Base-by-base conservation (phyloP, 164 flowering plant genomes). In the Tinospora cordifolia region DNA sequence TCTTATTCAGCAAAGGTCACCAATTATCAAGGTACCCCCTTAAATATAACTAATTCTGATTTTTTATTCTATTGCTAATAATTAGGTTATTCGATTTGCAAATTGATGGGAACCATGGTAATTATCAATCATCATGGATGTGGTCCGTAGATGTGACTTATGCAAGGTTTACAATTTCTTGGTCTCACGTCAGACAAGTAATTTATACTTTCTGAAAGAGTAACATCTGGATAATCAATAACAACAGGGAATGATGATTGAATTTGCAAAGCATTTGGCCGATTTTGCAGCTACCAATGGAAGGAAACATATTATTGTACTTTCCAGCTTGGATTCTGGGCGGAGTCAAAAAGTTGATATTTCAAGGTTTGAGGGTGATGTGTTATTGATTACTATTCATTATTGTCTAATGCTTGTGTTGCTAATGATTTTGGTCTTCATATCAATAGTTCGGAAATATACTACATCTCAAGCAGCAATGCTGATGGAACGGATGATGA, bases 321-420 rank as follows among this genome's bases (percentile, higher is more conserved):
- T 94, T 58, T 94, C 99, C 36, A 79, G 97, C 86, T 81, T 94
- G 76, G 97, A 92, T 74, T 89, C 94, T 78, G 89, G 88, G 65
- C 79, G 81, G 73, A 87, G 85, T 88, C 84, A 78, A 75, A 86
- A 70, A 26, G 78, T 89, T 79, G 96, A 92, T 69, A 75, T 79
- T 76, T 84, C 91, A 72, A 88, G 95, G 98, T 90, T 24, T 38
- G 51, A 3, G 34, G 14, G 24, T 51, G 19, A 30, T 59, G 27
- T 59, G 10, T 51, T 17, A 8, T 19, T n/a, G 8, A 19, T 54
- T 21, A 54, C n/a, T n/a, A n/a, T 38, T 34, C 21, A 14, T 72
- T 58, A 11, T 72, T 73, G 19, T 59, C 36, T 3, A 44, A 19
- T 27, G 8, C 14, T 54, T 24, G 8, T 40, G 44, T 54, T 54